Evolutionary conservation across 2,329 filamentous ascomycete genomes (phyloP), one percentile per base, ranked within the genome.

Genomic region (Daldinia eschscholtzii): DNA sequence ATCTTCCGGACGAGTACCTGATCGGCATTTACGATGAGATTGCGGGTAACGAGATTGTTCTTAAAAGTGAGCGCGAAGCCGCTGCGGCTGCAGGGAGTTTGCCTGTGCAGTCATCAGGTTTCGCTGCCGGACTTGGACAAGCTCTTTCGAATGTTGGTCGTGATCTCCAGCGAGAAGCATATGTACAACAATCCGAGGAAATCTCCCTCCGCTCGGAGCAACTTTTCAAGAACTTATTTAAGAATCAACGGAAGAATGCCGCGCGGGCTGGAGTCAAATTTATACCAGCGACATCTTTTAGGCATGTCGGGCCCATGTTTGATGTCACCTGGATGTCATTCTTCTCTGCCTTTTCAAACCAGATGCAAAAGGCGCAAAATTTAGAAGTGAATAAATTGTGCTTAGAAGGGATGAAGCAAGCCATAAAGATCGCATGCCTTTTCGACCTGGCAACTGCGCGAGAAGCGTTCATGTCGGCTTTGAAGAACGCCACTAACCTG

Each of bases 311-410:
- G 0, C 94, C 96, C 0, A 99, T 99, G 96, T 98, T 99, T 77
- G 94, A 97, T 75, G 94, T 97, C 26, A 97, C 94, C 0, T 99
- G 96, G 96, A 99, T 98, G 95, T 97, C 95, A 9, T 97, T 98
- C 80, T 92, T 99, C 76, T 98, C 95, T 4, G 94, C 94, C 0
- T 86, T 99, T 28, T 98, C 95, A 1, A 94, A 93, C 57, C 93
- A 97, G 73, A 94, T 96, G 79, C 96, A 98, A 75, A 94, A 97
- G 77, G 92, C 93, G 0, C 93, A 97, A 73, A 98, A 98, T 76
- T 85, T 97, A 4, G 94, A 98, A 73, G 93, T 96, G 15, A 94
- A 98, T 79, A 93, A 91, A 77, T 82, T 97, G 6, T 99, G 96
- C 76, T 91, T 99, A 76, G 95, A 99, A 77, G 96, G 96, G 2